Base-by-base conservation (phyloP, 768 basidiomycete species). In the Calocera viscosa region DNA sequence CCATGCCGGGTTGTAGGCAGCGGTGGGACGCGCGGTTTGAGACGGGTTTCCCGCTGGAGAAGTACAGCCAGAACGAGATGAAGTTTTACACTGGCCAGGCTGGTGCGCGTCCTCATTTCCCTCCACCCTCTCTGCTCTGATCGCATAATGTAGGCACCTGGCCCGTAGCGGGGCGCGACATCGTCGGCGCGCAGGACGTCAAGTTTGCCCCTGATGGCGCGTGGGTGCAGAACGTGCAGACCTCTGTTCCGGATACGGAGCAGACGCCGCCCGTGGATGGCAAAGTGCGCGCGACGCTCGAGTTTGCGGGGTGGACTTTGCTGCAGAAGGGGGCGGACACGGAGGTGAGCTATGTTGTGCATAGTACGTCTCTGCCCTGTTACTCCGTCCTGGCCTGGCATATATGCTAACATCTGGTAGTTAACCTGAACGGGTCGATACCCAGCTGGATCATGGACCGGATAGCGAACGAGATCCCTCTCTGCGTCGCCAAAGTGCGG, bases 71-170 rank as follows among this genome's bases (percentile, higher is more conserved):
- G 39, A 34, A 35, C 19, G 12, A 28, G 26, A 26, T 2, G 12
- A 66, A 66, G 65, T 69, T 70, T 34, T 69, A 70, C 38, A 35
- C 68, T 35, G 63, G 69, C 1, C 68, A 70, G 49, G 63, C 49
- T 53, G 69, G 69, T 38, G 49, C 64, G 43, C 35, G 34, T 32
- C 40, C n/a, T 70, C n/a, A 68, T 67, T 24, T 40, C 40, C 16
- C 65, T 35, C 28, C 49, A 19, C 19, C 19, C 19, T 19, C 24
- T 7, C 43, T 3, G 8, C 43, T 60, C 26, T 47, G 43, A 47
- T 47, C 5, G 43, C 43, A 8, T 47, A 11, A 24, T 49, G 5
- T 32, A 60, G 53, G 53, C 11, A 26, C 24, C 11, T 60, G 53
- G 53, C 53, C 53, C 2, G 53, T 60, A 12, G 11, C 26, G 24